Base-by-base conservation (phyloP, 192 early-diverging fungal species). In the Coemansia biformis region DNA sequence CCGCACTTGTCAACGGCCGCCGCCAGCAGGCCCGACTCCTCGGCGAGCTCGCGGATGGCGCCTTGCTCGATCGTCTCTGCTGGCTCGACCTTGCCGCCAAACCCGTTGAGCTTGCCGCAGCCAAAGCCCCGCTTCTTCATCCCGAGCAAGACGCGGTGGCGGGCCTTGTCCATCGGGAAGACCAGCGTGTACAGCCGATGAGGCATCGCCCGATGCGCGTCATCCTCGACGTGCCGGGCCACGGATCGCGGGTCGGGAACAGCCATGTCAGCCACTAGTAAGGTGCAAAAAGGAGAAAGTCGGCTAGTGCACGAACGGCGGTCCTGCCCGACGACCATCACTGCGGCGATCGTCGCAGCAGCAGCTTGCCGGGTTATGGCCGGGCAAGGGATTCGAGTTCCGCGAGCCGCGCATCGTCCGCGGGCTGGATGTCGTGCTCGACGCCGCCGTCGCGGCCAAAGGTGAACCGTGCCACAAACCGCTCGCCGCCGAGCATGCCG, bases 41-140 rank as follows among this genome's bases (percentile, higher is more conserved):
- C 84, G 23, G 59, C 41, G 9, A 88, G 67, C 43, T 90, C 87
- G 13, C 87, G 76, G 2, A 57, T 31, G 0, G 87, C 85, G 8
- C 79, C 84, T 47, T 84, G 42, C 17, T 58, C 49, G 21, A 84
- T 41, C 2, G 85, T 79, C 51, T 90, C 87, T 1, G 71, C 66
- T 8, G 69, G 33, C 42, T 90, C 87, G 14, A 88, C 77, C 43
- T 90, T 90, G 31, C 87, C 87, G 35, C 87, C 87, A 63, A 90
- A 90, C 1, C 86, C 86, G 40, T 89, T 89, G 65, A 68, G 77
- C 18, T 79, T 76, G 39, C 76, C 69, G 14, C 62, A 54, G 21
- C 87, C 87, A 53, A 90, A 86, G 8, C 87, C 87, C 8, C 87
- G 81, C 57, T 90, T 90, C 62, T 90, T 90, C 71, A 86, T 79